A percentile compares a stretch with the other conserved stretches of the same genome.
phyloP scores from a whole-genome alignment of 495 filamentous ascomycete genomes.

The Recurvomyces mirabilis region DNA sequence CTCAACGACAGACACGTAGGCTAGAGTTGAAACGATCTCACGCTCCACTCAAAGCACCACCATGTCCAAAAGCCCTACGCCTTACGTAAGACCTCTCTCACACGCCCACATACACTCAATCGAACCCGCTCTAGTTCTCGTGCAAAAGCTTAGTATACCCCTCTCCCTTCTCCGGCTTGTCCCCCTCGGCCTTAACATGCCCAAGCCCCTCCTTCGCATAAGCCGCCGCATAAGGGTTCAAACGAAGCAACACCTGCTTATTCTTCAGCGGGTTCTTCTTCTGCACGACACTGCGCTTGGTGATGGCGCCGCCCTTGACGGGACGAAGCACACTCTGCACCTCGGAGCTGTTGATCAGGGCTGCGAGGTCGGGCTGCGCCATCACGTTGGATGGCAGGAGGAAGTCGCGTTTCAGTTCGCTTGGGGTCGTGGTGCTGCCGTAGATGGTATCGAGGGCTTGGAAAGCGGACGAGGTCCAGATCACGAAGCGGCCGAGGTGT shows the following conservation, averaged over 20 bases:
- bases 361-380: slow-evolving; percentile 81
- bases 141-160: slow-evolving; percentile 6
- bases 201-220: slow-evolving; percentile 77
- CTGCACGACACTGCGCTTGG: slow-evolving; percentile 83
- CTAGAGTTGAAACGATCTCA: no score
- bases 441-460: slow-evolving; percentile 92
- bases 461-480: slow-evolving; percentile 97
- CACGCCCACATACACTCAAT: no score
- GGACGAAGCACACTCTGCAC: slow-evolving; percentile 85
- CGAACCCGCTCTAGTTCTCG: slow-evolving; percentile 18
- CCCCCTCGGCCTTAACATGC: slow-evolving; percentile 44
- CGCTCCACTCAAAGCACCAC: no score
- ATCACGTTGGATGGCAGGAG: slow-evolving; percentile 81
- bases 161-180: slow-evolving; percentile 38
- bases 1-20: no score
- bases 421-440: slow-evolving; percentile 73
- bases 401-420: slow-evolving; percentile 95
- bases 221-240: slow-evolving; percentile 90
- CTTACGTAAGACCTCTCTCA: no score
- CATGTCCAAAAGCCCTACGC: no score
- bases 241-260: slow-evolving; percentile 90
- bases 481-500: slow-evolving; percentile 95
- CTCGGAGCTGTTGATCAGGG: slow-evolving; percentile 97
- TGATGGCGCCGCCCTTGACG: slow-evolving; percentile 76
- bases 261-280: slow-evolving; percentile 99